Conservation (phyloP, 1,139 yeast genomes). For the Protomyces inundatus region DNA sequence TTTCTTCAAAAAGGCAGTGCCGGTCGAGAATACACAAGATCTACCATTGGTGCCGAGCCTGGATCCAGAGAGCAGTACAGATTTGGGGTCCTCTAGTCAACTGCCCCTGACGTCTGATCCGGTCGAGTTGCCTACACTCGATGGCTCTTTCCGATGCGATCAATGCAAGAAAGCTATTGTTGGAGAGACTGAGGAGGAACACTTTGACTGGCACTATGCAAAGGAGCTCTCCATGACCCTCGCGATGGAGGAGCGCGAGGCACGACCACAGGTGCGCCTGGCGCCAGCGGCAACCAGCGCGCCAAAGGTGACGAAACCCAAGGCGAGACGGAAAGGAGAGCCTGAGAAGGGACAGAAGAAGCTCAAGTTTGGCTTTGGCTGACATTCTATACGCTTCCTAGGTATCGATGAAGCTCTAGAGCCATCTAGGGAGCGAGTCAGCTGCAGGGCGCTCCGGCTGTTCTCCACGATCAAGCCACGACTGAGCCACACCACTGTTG, state of each 20-base stretch:
- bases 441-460: too few relatives aligned
- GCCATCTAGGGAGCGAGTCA: too few relatives aligned
- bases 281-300: background rate
- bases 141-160: constrained; percentile 15
- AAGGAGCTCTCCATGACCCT: constrained; percentile 41
- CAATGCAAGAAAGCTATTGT: constrained; percentile 28
- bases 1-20: constrained; percentile 23
- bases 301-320: background rate
- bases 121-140: background rate
- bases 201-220: constrained; percentile 44
- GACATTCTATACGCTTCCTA: background rate
- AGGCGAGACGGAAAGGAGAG: background rate
- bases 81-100: background rate
- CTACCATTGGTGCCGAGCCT: background rate
- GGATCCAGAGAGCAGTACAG: background rate
- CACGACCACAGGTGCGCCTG: background rate
- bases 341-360: background rate
- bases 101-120: background rate
- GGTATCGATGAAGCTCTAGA: too few relatives aligned
- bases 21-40: background rate
- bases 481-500: too few relatives aligned
- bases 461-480: too few relatives aligned
- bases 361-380: background rate
- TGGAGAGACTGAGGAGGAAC: constrained; percentile 36
- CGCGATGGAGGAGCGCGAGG: background rate